A percentile compares a stretch with the other conserved stretches of the same genome.
Conservation (phyloP, 495 filamentous ascomycete genomes). For the Cercophora sp. region DNA sequence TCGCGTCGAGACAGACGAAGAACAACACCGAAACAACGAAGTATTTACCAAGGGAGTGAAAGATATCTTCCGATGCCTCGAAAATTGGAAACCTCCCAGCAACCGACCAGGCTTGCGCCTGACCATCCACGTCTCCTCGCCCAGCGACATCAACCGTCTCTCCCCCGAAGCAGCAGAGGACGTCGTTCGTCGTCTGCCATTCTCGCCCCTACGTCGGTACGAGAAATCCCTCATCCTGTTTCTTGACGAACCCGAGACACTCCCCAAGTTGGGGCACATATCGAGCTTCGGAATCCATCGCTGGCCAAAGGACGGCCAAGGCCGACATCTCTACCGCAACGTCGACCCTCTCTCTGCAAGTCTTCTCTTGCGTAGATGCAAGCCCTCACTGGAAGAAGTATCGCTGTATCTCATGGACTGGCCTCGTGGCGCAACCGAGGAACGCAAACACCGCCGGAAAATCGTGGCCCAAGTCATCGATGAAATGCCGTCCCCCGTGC, state of each 20-base stretch:
- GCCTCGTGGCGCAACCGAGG: conserved; percentile 2
- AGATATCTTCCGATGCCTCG: background rate
- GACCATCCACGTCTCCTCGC: background rate
- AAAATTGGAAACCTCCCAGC: background rate
- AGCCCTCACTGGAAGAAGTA: background rate
- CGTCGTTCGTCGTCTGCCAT: too few species aligned
- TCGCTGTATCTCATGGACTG: conserved; percentile 4
- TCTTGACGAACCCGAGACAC: too few species aligned
- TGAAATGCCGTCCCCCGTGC: background rate
- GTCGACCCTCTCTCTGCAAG: background rate
- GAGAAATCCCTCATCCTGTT: too few species aligned
- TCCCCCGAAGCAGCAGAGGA: too few species aligned
- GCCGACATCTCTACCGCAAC: background rate
- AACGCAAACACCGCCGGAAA: conserved; percentile 5
- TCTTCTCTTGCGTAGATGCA: conserved; percentile 1
- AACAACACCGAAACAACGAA: conserved; percentile 3
- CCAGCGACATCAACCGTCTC: conserved; percentile 5
- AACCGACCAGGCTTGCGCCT: background rate
- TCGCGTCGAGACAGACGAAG: background rate
- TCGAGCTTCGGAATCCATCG: too few species aligned
- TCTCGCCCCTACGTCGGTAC: too few species aligned
- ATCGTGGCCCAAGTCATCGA: background rate
- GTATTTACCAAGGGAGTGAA: conserved; percentile 1
- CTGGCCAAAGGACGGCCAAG: background rate
- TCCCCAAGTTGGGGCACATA: too few species aligned